These are phyloP conservation scores for Hypocreales sp. DNA, from an alignment of 2,329 filamentous ascomycete genomes.

Conservation along the genomic window DNA sequence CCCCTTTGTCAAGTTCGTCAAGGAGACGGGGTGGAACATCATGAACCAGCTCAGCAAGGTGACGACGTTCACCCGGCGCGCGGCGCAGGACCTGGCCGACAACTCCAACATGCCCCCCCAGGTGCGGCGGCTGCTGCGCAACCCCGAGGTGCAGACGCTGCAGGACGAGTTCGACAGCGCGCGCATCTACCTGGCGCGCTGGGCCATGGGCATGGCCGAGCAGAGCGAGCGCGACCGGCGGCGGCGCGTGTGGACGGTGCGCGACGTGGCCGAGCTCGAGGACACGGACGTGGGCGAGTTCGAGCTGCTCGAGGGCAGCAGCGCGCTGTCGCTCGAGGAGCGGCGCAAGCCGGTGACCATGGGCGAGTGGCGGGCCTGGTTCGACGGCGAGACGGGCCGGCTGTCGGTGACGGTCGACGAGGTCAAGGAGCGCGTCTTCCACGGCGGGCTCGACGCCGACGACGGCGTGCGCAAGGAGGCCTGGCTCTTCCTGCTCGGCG, in stretches of 20 bases:
- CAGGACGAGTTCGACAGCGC: slow-evolving; percentile 98
- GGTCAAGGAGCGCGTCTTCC: slow-evolving; percentile 94
- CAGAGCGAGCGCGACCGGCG: slow-evolving; percentile 81
- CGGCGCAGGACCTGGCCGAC: slow-evolving; percentile 81
- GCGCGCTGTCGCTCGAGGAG: slow-evolving; percentile 59
- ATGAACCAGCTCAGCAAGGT: slow-evolving; percentile 96
- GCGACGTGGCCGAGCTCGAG: slow-evolving; percentile 84
- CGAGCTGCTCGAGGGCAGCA: slow-evolving; percentile 74
- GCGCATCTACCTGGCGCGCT: slow-evolving; percentile 80
- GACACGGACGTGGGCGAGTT: slow-evolving; percentile 93
- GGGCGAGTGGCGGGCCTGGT: slow-evolving; percentile 83
- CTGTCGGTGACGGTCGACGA: slow-evolving; percentile 74
- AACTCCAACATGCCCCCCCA: slow-evolving; percentile 86
- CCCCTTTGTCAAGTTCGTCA: slow-evolving; percentile 81
- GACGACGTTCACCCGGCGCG: slow-evolving; percentile 84
- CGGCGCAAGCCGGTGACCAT: slow-evolving; percentile 61
- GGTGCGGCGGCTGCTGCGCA: slow-evolving; percentile 67
- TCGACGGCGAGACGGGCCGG: slow-evolving; percentile 59
- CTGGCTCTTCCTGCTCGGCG: slow-evolving; percentile 85
- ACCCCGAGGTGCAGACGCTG: slow-evolving; percentile 85
- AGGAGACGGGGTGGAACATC: slow-evolving; percentile 91
- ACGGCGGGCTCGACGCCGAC: slow-evolving; percentile 75
- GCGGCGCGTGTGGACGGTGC: slow-evolving; percentile 82
- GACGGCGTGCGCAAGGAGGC: slow-evolving; percentile 92
- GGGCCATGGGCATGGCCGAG: slow-evolving; percentile 98